Conservation (phyloP, 192 early-diverging fungal genomes). For the Dispira parvispora region DNA sequence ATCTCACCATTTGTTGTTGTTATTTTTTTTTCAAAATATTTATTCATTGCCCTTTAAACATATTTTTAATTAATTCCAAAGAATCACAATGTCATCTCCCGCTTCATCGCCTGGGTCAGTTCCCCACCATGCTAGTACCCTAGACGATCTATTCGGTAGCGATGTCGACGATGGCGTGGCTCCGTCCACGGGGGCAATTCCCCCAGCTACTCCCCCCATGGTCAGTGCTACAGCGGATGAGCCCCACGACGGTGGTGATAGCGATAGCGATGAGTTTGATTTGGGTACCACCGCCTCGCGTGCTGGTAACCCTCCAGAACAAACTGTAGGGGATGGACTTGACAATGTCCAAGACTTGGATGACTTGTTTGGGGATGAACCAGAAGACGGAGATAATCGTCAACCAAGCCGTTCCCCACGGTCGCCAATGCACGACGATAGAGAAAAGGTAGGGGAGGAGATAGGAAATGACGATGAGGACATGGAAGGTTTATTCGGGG, state of each 20-base stretch:
- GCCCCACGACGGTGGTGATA: constrained; percentile 1
- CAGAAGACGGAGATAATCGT: background rate
- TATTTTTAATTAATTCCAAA: no score
- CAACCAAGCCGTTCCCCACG: background rate
- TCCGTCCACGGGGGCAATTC: background rate
- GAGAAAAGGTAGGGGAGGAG: no score
- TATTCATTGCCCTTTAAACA: no score
- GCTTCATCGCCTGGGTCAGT: no score
- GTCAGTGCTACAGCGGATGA: background rate
- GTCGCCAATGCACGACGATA: no score
- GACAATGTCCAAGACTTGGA: background rate
- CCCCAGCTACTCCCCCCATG: background rate
- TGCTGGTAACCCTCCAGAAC: background rate
- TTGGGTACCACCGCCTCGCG: background rate
- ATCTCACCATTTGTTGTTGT: no score
- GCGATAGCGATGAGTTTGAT: constrained; percentile 6
- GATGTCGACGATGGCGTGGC: background rate
- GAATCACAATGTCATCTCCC: no score
- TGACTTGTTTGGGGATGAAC: background rate
- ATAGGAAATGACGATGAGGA: background rate
- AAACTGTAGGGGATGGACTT: background rate
- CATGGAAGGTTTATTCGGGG: constrained; percentile 8
- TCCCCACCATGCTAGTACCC: no score
- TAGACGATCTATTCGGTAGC: constrained; percentile 6
- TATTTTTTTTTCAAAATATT: no score